Evolutionary conservation across 768 basidiomycete species (phyloP).

Genomic region (Lactarius hatsudake): DNA sequence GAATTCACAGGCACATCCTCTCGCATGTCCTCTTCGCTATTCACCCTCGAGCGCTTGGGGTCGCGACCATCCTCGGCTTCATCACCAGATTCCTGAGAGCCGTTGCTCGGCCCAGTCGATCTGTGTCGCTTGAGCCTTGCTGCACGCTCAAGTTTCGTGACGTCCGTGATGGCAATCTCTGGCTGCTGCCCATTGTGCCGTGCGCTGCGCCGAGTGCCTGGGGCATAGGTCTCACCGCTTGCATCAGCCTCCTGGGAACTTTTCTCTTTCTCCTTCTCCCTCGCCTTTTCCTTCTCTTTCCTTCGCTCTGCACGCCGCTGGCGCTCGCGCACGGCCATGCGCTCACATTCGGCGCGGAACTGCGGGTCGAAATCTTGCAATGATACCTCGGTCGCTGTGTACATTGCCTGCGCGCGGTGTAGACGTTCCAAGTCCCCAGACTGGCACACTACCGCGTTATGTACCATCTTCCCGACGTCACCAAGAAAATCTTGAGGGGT

Average conservation of each 20-base stretch:
- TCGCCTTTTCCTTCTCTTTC: conserved; percentile 36
- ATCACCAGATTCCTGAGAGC: conserved; percentile 29
- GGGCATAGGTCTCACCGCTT: conserved; percentile 38
- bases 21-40: conserved; percentile 27
- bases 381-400: conserved; percentile 80
- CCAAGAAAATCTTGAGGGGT: conserved; percentile 86
- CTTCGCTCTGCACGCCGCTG: conserved; percentile 55
- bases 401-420: conserved; percentile 85
- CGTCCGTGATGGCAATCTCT: conserved; percentile 72
- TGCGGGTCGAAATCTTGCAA: conserved; percentile 80
- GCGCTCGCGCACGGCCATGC: conserved; percentile 77
- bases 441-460: conserved; percentile 59
- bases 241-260: conserved; percentile 35
- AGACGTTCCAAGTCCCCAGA: conserved; percentile 71
- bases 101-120: conserved; percentile 40
- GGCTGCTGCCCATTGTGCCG: conserved; percentile 69
- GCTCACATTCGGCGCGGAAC: conserved; percentile 79
- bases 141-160: conserved; percentile 66
- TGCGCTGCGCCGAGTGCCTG: conserved; percentile 66
- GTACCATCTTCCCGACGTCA: conserved; percentile 76
- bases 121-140: conserved; percentile 53
- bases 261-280: conserved; percentile 34
- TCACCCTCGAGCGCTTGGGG: conserved; percentile 23
- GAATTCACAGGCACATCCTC: conserved; percentile 25
- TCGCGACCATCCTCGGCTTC: conserved; percentile 24